Evolutionary conservation across 176 grass and related monocot genomes (phyloP), one percentile per base, ranked within the genome.

Genomic region (Alloteropsis semialata): DNA sequence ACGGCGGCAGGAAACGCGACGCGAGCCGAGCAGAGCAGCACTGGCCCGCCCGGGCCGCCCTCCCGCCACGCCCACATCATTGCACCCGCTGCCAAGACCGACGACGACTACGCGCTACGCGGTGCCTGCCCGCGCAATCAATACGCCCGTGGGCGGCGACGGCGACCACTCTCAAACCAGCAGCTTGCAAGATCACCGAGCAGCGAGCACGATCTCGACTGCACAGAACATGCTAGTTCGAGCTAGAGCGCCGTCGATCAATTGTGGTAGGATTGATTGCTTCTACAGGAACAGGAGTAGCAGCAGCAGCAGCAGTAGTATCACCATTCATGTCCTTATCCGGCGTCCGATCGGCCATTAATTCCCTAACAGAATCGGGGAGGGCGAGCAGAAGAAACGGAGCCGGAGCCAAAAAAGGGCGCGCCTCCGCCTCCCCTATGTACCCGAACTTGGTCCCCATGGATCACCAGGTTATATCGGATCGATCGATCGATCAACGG

Each of bases 251-350:
- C n/a, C n/a, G n/a, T n/a, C n/a, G 19, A 58, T 36, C 38, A 43
- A 69, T 69, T 43, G 22, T 7, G 65, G 22, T 69, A 48, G 43
- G 27, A 50, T 68, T 69, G 39, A 71, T 18, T 46, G 68, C 41
- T 64, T 34, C 29, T 33, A 64, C 25, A 15, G n/a, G 60, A 39
- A 69, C 69, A 72, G 69, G 16, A 72, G 27, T 16, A 34, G 63
- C 15, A 33, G 10, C 16, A 48, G 45, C 17, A 50, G 45, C 36
- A 67, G 64, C 5, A 36, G n/a, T 72, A 51, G 8, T 2, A 28
- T 18, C 45, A 71, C 17, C 68, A 71, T 71, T 75, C 34, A 58
- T 59, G 77, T 76, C 69, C 70, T 75, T n/a, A n/a, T n/a, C n/a
- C n/a, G n/a, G n/a, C n/a, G n/a, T n/a, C n/a, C n/a, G n/a, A 49